Conservation (phyloP, 768 basidiomycete genomes). For the Suillus occidentalis region DNA sequence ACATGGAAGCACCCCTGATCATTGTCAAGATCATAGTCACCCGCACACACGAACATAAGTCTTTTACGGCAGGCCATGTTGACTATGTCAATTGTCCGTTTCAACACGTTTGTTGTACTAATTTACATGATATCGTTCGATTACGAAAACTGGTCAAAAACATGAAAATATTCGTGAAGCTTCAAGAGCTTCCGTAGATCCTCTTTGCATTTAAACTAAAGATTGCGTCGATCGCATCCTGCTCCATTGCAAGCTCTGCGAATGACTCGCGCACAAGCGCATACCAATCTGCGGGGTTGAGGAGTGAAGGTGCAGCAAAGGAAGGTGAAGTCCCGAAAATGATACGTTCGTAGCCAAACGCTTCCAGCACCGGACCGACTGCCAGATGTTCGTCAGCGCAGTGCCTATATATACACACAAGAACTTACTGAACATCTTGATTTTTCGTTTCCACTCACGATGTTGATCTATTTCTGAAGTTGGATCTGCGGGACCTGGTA, state of each 20-base stretch:
- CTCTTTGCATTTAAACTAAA: conserved; percentile 54
- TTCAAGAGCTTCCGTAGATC: conserved; percentile 34
- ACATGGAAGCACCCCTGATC: background rate
- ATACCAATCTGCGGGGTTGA: conserved; percentile 72
- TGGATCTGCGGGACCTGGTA: conserved; percentile 37
- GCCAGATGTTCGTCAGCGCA: conserved; percentile 2
- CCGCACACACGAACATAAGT: no score
- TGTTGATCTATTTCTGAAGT: conserved; percentile 47
- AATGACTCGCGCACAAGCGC: conserved; percentile 77
- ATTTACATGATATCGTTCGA: background rate
- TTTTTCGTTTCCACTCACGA: conserved; percentile 67
- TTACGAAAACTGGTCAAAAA: background rate
- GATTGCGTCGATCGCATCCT: conserved; percentile 72
- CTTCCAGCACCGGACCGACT: conserved; percentile 85
- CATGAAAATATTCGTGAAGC: background rate
- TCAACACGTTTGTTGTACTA: background rate
- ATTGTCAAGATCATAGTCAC: background rate
- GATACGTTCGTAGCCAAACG: conserved; percentile 82
- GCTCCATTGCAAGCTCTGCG: conserved; percentile 77
- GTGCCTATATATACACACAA: conserved; percentile 8
- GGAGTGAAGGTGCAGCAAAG: conserved; percentile 43
- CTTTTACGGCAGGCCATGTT: background rate
- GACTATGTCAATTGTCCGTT: background rate
- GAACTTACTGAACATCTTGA: conserved; percentile 84
- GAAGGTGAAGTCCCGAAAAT: conserved; percentile 80